Evolutionary conservation across 2,329 filamentous ascomycete species (phyloP), one percentile per base, ranked within the genome.

Genomic region (Claviceps quebecensis): DNA sequence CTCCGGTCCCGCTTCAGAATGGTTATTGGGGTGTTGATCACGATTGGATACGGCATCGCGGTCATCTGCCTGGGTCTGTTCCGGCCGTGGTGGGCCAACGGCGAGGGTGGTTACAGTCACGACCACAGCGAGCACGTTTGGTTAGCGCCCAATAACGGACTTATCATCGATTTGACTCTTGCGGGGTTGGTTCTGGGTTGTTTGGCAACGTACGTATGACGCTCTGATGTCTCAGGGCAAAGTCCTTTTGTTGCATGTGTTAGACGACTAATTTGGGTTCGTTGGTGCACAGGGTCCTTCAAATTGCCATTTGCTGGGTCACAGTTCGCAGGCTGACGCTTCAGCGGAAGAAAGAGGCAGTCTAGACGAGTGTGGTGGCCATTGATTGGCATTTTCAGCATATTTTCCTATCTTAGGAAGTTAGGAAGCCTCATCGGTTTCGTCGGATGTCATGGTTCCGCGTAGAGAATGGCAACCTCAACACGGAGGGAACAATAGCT

Each of bases 1-100:
- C 51, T 53, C 45, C 52, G 48, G 17, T 53, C 52, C 19, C 52
- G 46, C 36, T 50, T 53, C 19, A 40, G 52, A 34, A 53, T 53
- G 52, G 41, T 47, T 16, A 51, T 53, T 26, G 48, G 52, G 36
- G 34, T 49, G 22, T n/a, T 53, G 22, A 51, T 53, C 45, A 51
- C 48, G 6, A 46, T 53, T 36, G 52, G 52, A 3, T 53, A 40
- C n/a, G 52, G 22, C 45, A 41, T 44, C 11, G 41, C 41, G 19
- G 19, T 23, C 41, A 5, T 44, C 11, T 44, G 41, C 22, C 11
- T 44, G 22, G 41, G 41, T 44, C 19, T 44, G 19, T 44, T 44
- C 7, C 41, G 41, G 5, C 41, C 22, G 8, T 44, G 41, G 41
- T 44, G 41, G 38, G 13, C 41, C 22, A 22, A 14, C 43, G 26